Conservation (phyloP, 2,329 filamentous ascomycete genomes). For the Tricladium varicosporioides region DNA sequence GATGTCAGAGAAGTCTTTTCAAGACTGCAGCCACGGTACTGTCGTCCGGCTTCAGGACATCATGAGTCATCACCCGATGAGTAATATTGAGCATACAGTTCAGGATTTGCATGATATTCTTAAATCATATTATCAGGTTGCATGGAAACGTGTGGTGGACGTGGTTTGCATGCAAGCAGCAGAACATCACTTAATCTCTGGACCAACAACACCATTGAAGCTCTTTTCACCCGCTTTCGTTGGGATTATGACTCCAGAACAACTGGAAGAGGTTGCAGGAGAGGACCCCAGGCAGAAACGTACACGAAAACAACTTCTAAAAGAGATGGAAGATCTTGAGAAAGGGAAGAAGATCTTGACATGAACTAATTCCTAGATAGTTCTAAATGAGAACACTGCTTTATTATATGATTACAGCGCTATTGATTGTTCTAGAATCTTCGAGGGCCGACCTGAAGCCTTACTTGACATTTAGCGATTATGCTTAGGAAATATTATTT, state of each 20-base stretch:
- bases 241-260: slow-evolving; percentile 28
- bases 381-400: no score
- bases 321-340: not conserved
- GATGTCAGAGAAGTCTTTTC: not conserved
- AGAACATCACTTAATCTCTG: not conserved
- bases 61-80: not conserved
- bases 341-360: not conserved
- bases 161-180: slow-evolving; percentile 8
- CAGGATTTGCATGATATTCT: slow-evolving; percentile 60
- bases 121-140: slow-evolving; percentile 59
- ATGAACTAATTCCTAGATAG: no score
- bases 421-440: no score
- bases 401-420: no score
- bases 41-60: not conserved
- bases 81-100: slow-evolving; percentile 39
- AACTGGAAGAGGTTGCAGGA: slow-evolving; percentile 11
- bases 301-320: slow-evolving; percentile 1
- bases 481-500: no score
- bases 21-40: not conserved
- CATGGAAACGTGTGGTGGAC: slow-evolving; percentile 55
- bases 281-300: not conserved
- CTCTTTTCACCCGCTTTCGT: slow-evolving; percentile 36
- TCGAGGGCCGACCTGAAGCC: no score
- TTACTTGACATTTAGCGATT: no score
- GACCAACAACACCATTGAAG: slow-evolving; percentile 32